These are phyloP conservation scores for Epicoccum sorghinum DNA, from an alignment of 2,329 filamentous ascomycete genomes.

Conservation along the genomic window DNA sequence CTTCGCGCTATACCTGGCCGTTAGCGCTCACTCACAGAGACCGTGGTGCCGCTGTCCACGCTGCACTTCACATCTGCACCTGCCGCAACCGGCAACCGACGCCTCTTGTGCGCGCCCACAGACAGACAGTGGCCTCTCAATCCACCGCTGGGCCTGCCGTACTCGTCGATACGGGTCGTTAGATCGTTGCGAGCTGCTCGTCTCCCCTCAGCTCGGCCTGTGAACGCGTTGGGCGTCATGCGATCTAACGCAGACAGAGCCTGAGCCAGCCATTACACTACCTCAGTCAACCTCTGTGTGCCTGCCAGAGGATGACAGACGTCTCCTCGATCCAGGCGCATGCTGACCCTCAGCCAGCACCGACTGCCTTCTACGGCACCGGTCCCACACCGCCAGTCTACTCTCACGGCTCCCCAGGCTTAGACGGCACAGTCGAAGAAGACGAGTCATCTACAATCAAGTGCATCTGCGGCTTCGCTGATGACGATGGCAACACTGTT, in stretches of 20 bases:
- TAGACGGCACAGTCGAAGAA: constrained; percentile 57
- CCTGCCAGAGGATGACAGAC: constrained; percentile 52
- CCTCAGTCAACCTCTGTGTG: constrained; percentile 27
- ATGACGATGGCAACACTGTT: constrained; percentile 97
- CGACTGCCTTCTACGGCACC: constrained; percentile 40
- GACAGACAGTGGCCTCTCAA: constrained; percentile 16
- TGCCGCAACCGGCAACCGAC: constrained; percentile 34
- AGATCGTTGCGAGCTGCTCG: constrained; percentile 32
- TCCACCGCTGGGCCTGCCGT: constrained; percentile 15
- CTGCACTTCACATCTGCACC: constrained; percentile 23
- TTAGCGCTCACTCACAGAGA: constrained; percentile 23
- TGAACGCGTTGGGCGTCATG: constrained; percentile 50
- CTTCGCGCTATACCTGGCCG: constrained; percentile 27
- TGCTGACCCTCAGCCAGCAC: constrained; percentile 51
- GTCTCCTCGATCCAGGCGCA: constrained; percentile 49
- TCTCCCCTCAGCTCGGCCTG: constrained; percentile 34
- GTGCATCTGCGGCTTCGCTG: constrained; percentile 91
- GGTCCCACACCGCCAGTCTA: constrained; percentile 40
- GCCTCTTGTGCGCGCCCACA: constrained; percentile 33
- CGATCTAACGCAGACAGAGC: constrained; percentile 47
- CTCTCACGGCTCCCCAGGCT: constrained; percentile 42
- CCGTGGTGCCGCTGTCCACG: constrained; percentile 30
- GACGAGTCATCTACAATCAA: constrained; percentile 94
- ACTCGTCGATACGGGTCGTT: constrained; percentile 28
- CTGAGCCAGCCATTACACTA: constrained; percentile 44